Evolutionary conservation across 2,329 filamentous ascomycete genomes (phyloP).

Genomic region (Talaromyces marneffei): DNA sequence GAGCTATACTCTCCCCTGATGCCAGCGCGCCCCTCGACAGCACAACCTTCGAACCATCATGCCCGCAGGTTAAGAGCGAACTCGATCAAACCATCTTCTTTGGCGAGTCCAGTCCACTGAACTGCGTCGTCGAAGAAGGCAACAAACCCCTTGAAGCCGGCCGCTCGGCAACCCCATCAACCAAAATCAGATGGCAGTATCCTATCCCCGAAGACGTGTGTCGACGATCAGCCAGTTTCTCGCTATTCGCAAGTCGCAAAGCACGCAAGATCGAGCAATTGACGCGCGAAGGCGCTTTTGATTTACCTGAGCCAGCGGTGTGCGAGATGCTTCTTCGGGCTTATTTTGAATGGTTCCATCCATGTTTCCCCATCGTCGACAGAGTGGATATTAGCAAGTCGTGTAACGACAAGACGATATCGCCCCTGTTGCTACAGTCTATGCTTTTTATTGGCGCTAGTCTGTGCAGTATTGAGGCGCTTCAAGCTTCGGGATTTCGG

Average conservation of each 20-base stretch:
- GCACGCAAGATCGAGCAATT: slow-evolving; percentile 33
- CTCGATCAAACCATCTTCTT: slow-evolving; percentile 38
- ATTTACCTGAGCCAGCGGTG: slow-evolving; percentile 41
- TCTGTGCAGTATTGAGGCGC: slow-evolving; percentile 45
- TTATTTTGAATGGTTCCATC: slow-evolving; percentile 54
- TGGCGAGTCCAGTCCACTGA: slow-evolving; percentile 45
- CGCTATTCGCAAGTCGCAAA: slow-evolving; percentile 19
- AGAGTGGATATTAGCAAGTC: slow-evolving; percentile 38
- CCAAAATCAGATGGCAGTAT: slow-evolving; percentile 35
- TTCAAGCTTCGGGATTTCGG: slow-evolving; percentile 43
- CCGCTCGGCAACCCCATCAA: slow-evolving; percentile 22
- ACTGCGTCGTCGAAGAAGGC: slow-evolving; percentile 44
- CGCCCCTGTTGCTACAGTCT: slow-evolving; percentile 47
- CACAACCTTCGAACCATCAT: not conserved
- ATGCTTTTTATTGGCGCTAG: slow-evolving; percentile 53
- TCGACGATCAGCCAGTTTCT: slow-evolving; percentile 13
- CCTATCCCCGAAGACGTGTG: slow-evolving; percentile 23
- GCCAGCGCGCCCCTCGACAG: slow-evolving; percentile 9
- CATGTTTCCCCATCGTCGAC: slow-evolving; percentile 52
- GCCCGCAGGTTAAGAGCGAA: slow-evolving; percentile 9
- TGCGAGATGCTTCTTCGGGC: slow-evolving; percentile 44
- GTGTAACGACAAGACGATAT: slow-evolving; percentile 40
- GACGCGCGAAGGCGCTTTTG: slow-evolving; percentile 39
- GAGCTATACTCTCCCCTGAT: slow-evolving; percentile 13
- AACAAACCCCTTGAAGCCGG: slow-evolving; percentile 24